Percentiles rank a stretch among this genome's conserved stretches.
These are phyloP conservation scores for Strigomonas galati DNA, from an alignment of 208 protist species.

Conservation along the genomic window DNA sequence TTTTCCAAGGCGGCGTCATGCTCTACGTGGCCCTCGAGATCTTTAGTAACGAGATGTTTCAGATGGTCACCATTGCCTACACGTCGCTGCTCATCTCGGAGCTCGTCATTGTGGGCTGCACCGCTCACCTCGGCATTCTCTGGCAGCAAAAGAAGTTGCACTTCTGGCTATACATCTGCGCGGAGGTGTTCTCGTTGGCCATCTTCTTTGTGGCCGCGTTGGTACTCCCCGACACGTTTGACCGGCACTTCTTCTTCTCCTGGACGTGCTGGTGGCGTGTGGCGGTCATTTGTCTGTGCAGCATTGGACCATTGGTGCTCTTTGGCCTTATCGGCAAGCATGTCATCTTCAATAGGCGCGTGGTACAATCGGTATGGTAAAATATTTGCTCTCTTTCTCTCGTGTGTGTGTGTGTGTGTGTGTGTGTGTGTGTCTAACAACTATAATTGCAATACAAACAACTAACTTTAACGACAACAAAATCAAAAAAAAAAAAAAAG, in stretches of 20 bases:
- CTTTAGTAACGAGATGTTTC: slow-evolving; percentile 93
- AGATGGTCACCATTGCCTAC: slow-evolving; percentile 98
- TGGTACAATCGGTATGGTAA: slow-evolving; percentile 22
- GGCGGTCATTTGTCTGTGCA: slow-evolving; percentile 71
- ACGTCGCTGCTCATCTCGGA: slow-evolving; percentile 97
- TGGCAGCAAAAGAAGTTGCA: slow-evolving; percentile 60
- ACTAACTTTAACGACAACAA: background rate
- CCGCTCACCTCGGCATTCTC: slow-evolving; percentile 90
- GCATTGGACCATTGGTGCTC: slow-evolving; percentile 53
- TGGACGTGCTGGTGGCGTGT: slow-evolving; percentile 89
- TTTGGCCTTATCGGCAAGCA: slow-evolving; percentile 45
- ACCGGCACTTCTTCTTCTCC: slow-evolving; percentile 91
- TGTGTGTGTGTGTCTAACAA: background rate
- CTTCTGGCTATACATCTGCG: slow-evolving; percentile 82
- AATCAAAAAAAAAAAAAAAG: slow-evolving; percentile 11
- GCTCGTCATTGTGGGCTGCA: slow-evolving; percentile 93
- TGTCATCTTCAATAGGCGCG: slow-evolving; percentile 41
- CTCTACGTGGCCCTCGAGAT: slow-evolving; percentile 94
- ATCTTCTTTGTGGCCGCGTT: slow-evolving; percentile 92
- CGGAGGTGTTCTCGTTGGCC: slow-evolving; percentile 86
- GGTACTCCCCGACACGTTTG: slow-evolving; percentile 91
- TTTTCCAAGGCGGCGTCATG: slow-evolving; percentile 95
- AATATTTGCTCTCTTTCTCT: background rate
- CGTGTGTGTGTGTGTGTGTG: background rate
- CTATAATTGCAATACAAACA: background rate